Evolutionary conservation across 768 basidiomycete species (phyloP), one percentile per base, ranked within the genome.

Genomic region (Baorangia bicolor): DNA sequence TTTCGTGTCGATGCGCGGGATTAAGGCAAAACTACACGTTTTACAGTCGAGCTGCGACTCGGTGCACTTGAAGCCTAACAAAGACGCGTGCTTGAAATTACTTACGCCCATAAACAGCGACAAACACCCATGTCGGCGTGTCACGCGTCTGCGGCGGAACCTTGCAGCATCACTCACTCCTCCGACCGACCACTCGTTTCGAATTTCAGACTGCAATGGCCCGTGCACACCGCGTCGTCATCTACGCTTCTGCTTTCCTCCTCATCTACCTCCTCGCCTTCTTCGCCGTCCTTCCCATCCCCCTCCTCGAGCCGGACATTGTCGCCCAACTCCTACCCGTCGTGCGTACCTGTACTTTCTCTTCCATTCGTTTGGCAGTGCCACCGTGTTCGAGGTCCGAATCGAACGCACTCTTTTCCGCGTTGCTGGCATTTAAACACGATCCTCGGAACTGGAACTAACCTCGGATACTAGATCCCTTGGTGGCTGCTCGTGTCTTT

Each of bases 401-500:
- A 30, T 30, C 18, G 2, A n/a, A 16, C n/a, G n/a, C n/a, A n/a
- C n/a, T n/a, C n/a, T n/a, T n/a, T n/a, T n/a, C n/a, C n/a, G n/a
- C n/a, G n/a, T n/a, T n/a, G n/a, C n/a, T n/a, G n/a, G n/a, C n/a
- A n/a, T n/a, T n/a, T n/a, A n/a, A n/a, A n/a, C n/a, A n/a, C n/a
- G n/a, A n/a, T 41, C 4, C 14, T 18, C 21, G 21, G 11, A 41
- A 35, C 37, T 18, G 13, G 6, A 40, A 31, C 49, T 43, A 1
- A 52, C 50, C 7, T 25, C 20, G 5, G n/a, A 39, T 21, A 6
- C 11, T 53, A 91, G 90, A 69, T 92, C 30, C 90, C 90, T 3
- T 93, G 87, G 86, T 92, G 89, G 89, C 64, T 90, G 10, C 79
- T 92, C 13, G 85, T 92, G 2, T 76, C 86, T 2, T 90, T 90